Percentiles rank a stretch among this genome's conserved stretches.
Evolutionary conservation across 1,284 basidiomycete species (phyloP).

Genomic region (Porogramme epimiltina): DNA sequence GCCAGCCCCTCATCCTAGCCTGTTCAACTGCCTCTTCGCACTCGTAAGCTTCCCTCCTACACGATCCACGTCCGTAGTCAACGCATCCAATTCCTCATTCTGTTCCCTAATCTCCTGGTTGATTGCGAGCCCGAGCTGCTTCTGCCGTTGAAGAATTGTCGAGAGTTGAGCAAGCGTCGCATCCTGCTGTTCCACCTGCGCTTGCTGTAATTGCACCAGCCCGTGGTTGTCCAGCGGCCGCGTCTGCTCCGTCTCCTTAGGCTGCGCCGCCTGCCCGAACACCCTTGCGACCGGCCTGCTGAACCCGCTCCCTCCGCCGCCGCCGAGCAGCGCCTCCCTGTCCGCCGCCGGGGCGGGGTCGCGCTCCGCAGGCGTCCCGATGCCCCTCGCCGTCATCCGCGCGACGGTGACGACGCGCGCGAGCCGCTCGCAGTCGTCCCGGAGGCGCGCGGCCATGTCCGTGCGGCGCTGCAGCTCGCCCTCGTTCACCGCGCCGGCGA

Average conservation of each 20-base stretch:
- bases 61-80: constrained; percentile 73
- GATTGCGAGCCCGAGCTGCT: constrained; percentile 88
- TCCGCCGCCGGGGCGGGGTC: constrained; percentile 57
- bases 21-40: constrained; percentile 82
- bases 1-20: constrained; percentile 50
- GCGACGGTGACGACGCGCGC: constrained; percentile 77
- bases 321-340: constrained; percentile 61
- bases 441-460: constrained; percentile 80
- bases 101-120: constrained; percentile 82
- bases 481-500: constrained; percentile 69
- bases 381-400: constrained; percentile 51
- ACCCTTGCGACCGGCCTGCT: constrained; percentile 66
- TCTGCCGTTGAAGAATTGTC: constrained; percentile 83
- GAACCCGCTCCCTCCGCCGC: constrained; percentile 29
- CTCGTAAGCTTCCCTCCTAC: constrained; percentile 77
- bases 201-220: constrained; percentile 78
- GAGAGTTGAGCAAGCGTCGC: constrained; percentile 78
- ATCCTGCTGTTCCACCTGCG: constrained; percentile 86
- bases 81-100: constrained; percentile 83
- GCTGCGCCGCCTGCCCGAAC: constrained; percentile 67
- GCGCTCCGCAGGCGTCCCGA: constrained; percentile 38
- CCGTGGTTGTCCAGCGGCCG: constrained; percentile 86
- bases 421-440: constrained; percentile 86
- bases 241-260: constrained; percentile 84
- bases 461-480: constrained; percentile 83